A percentile compares a stretch with the other conserved stretches of the same genome.
Conservation (phyloP, 2,329 filamentous ascomycete species). For the Venturiaceae sp. region DNA sequence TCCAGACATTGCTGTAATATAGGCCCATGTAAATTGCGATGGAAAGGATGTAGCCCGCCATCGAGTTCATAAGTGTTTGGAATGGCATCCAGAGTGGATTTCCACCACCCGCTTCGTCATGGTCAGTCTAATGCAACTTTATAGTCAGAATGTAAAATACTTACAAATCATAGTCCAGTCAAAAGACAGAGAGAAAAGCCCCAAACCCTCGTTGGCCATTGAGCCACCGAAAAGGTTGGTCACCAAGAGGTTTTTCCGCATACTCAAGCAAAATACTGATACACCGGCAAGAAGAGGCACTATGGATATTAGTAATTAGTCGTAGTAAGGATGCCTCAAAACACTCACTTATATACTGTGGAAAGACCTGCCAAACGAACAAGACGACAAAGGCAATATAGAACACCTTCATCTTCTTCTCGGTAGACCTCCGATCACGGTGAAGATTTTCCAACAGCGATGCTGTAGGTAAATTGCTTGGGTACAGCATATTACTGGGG, state of each 20-base stretch:
- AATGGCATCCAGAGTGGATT: conserved; percentile 8
- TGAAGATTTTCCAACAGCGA: conserved; percentile 11
- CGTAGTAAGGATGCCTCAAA: neutral
- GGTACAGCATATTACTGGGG: conserved; percentile 11
- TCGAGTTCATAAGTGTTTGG: conserved; percentile 7
- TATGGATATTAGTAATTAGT: neutral
- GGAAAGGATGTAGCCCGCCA: conserved; percentile 7
- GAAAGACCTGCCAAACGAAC: conserved; percentile 10
- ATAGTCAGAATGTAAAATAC: neutral
- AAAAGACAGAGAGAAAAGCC: conserved; percentile 29
- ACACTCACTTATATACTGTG: conserved; percentile 14
- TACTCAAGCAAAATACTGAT: conserved; percentile 10
- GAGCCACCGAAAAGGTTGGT: conserved; percentile 10
- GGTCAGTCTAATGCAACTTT: neutral
- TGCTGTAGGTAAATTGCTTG: conserved; percentile 8
- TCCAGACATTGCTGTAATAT: conserved; percentile 9
- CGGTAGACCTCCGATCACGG: conserved; percentile 4
- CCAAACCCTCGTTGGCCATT: conserved; percentile 10
- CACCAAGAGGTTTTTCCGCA: conserved; percentile 8
- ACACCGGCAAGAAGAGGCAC: conserved; percentile 8
- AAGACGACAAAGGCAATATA: conserved; percentile 16
- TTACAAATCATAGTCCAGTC: conserved; percentile 24
- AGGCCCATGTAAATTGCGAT: conserved; percentile 13
- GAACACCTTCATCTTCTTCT: conserved; percentile 16
- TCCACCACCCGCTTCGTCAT: conserved; percentile 13